Evolutionary conservation across 129 eudicot genomes (phyloP).

Genomic region (Saposhnikovia divaricata): DNA sequence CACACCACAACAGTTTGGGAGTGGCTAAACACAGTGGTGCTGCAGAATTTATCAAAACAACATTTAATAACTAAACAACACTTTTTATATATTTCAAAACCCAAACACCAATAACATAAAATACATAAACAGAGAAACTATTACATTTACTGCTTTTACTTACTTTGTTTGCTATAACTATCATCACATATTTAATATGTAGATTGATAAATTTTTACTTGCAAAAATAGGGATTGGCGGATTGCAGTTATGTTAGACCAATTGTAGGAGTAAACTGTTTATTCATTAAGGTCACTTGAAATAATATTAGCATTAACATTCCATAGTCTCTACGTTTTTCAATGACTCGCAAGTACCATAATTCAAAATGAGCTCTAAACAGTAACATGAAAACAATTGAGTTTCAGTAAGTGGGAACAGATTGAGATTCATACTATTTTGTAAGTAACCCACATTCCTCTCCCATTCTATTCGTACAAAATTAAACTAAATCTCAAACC

Average conservation of each 20-base stretch:
- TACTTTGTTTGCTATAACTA: not conserved
- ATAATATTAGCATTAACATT: too few species aligned
- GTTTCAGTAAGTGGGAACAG: not conserved
- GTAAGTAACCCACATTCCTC: too few species aligned
- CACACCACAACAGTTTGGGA: conserved; percentile 11
- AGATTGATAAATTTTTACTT: not conserved
- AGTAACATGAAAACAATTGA: too few species aligned
- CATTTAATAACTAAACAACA: not conserved
- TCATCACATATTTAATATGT: not conserved
- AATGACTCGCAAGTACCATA: too few species aligned
- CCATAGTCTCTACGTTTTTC: too few species aligned
- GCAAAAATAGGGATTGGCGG: too few species aligned
- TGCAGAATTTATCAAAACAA: not conserved
- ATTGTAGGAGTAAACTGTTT: not conserved
- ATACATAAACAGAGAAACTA: not conserved
- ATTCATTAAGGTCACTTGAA: too few species aligned
- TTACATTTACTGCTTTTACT: not conserved
- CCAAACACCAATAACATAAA: not conserved
- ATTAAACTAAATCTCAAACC: not conserved
- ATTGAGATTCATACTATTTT: not conserved
- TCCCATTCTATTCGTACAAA: too few species aligned
- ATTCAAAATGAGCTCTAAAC: too few species aligned
- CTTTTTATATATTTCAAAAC: too few species aligned
- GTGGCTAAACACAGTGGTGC: conserved; percentile 3
- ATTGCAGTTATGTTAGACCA: not conserved